Evolutionary conservation across 352 stramenopile species (phyloP).

Genomic region (Salisapilia sapeloensis): DNA sequence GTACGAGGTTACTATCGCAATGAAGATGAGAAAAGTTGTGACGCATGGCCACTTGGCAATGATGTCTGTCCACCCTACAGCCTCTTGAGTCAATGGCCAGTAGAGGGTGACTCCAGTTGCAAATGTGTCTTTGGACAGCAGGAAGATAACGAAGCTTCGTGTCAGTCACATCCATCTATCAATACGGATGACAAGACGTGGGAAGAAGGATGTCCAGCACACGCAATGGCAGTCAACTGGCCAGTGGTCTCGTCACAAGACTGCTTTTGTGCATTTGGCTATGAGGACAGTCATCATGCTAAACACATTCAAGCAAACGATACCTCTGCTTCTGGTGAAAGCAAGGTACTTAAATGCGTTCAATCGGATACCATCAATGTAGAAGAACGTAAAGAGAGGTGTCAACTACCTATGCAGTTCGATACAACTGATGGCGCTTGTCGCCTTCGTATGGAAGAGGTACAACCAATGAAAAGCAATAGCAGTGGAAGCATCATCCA

Average conservation of each 20-base stretch:
- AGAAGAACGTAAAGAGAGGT: constrained; percentile 22
- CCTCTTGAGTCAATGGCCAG: constrained; percentile 49
- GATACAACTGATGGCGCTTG: constrained; percentile 33
- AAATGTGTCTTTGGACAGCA: constrained; percentile 45
- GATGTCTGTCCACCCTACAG: constrained; percentile 33
- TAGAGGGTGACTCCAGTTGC: constrained; percentile 60
- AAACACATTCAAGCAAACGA: not conserved
- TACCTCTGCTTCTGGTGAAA: constrained; percentile 6
- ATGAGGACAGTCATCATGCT: not conserved
- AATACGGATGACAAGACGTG: constrained; percentile 3
- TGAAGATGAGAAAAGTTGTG: constrained; percentile 20
- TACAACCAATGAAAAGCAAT: constrained; percentile 34
- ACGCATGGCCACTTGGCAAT: constrained; percentile 51
- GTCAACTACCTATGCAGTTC: constrained; percentile 18
- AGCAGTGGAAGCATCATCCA: not conserved
- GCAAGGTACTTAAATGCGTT: constrained; percentile 19
- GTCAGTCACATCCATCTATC: constrained; percentile 8
- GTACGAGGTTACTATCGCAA: constrained; percentile 54
- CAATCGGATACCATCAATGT: constrained; percentile 7
- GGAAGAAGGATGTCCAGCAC: constrained; percentile 7
- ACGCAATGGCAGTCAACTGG: constrained; percentile 8
- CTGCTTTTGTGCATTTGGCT: constrained; percentile 9
- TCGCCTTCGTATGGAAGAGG: constrained; percentile 43
- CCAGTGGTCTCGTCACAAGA: constrained; percentile 7
- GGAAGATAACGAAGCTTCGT: constrained; percentile 5